Base-by-base conservation (phyloP, 306 rosid species). In the Malus sylvestris region DNA sequence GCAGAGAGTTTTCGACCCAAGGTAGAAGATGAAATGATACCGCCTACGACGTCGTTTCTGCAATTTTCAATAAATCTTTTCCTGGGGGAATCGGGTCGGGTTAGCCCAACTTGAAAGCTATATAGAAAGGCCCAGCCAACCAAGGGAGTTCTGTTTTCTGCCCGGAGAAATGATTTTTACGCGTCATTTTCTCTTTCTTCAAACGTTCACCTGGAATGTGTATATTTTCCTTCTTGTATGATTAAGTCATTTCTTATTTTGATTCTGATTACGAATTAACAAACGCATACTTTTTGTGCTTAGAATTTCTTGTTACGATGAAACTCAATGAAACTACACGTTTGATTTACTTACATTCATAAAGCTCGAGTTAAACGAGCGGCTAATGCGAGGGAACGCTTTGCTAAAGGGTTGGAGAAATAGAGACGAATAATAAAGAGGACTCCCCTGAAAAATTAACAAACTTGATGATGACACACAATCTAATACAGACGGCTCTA, bases 311-410 rank as follows among this genome's bases (percentile, higher is more conserved):
- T 63, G 45, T 32, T 19, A 49, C n/a, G 3, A 74, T 29, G 13
- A 61, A 73, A 19, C 18, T 18, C n/a, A 2, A 74, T 29, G 13
- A 61, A 73, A 19, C 18, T 18, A n/a, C 66, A 80, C 45, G 57
- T 57, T 67, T 12, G 51, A 14, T 42, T 58, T 68, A 63, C 30
- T n/a, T 20, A 71, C 80, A 44, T 74, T 74, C 65, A 83, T 42
- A 53, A 79, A 63, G 76, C 70, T 72, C 88, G 90, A 70, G 83
- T 81, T 59, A 93, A 78, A 44, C 95, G 90, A 74, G 96, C 93
- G 18, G 94, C 96, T 40, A 90, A 93, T 70, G 96, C 89, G 35
- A 90, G 82, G 8, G 85, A 86, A 78, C 91, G 96, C 72, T 87
- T 89, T 22, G 86, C 88, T 35, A 35, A 35, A 0, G 98, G 98